phyloP scores from a whole-genome alignment of 805 yeast species.

The Candida rishiriensis region DNA sequence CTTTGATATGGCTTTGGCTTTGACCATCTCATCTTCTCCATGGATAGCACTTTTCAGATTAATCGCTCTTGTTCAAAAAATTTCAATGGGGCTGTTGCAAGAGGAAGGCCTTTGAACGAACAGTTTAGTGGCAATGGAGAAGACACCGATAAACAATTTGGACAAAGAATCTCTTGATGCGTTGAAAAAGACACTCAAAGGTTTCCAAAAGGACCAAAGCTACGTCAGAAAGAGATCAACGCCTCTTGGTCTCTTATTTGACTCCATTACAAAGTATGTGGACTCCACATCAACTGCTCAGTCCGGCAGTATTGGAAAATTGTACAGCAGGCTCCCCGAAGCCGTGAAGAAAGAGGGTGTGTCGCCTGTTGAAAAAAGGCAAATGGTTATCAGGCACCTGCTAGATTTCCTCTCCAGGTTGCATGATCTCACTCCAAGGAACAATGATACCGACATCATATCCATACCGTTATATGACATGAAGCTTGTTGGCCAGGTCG shows the following conservation, averaged over 20 bases:
- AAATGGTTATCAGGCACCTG: constrained; percentile 31
- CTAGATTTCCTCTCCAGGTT: constrained; percentile 35
- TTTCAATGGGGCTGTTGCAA: too few relatives aligned
- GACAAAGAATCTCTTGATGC: constrained; percentile 10
- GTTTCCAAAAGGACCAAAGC: constrained; percentile 20
- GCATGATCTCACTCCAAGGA: constrained; percentile 33
- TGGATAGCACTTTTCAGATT: too few relatives aligned
- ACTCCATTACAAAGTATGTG: constrained; percentile 17
- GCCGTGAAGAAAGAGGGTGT: not conserved
- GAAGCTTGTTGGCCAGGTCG: constrained; percentile 60
- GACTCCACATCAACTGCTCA: constrained; percentile 1
- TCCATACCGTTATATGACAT: constrained; percentile 83
- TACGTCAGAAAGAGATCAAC: constrained; percentile 25
- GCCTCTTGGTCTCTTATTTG: constrained; percentile 31
- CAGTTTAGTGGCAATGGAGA: constrained; percentile 1
- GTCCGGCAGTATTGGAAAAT: constrained; percentile 4
- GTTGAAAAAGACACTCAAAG: constrained; percentile 19
- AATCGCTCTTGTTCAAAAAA: too few relatives aligned
- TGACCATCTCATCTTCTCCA: too few relatives aligned
- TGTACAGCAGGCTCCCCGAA: constrained; percentile 5
- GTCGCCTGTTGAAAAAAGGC: constrained; percentile 11
- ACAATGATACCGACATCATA: constrained; percentile 36
- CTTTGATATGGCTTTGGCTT: too few relatives aligned
- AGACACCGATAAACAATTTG: constrained; percentile 1
- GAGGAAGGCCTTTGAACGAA: too few relatives aligned